phyloP scores from a whole-genome alignment of 2,329 filamentous ascomycete genomes.

The Aureobasidium sp. region DNA sequence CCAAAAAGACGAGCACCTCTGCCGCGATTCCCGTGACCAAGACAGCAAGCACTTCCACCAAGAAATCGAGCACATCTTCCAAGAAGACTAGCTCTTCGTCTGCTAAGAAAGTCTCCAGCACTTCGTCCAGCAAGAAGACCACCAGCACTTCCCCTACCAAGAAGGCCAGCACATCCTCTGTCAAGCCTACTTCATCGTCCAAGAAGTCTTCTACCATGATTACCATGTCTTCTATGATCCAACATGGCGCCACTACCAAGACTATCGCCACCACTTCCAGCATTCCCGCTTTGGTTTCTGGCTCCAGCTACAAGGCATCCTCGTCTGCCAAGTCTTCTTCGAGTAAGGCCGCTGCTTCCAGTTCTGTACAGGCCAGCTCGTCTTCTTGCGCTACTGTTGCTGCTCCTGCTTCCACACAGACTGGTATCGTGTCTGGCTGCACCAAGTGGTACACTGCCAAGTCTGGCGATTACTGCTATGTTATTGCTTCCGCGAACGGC shows the following conservation, averaged over 20 bases:
- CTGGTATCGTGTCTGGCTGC: constrained; percentile 19
- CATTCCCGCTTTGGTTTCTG: not conserved
- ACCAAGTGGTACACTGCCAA: constrained; percentile 19
- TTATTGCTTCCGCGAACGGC: constrained; percentile 15
- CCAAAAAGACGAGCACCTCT: constrained; percentile 5
- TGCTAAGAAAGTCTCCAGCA: not conserved
- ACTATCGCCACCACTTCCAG: not conserved
- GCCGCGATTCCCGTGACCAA: not conserved
- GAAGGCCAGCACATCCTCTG: not conserved
- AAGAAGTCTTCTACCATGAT: not conserved
- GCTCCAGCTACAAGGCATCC: not conserved
- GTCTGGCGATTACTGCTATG: constrained; percentile 19
- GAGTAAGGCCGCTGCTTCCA: not conserved
- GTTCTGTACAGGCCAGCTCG: constrained; percentile 1
- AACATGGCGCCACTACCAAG: not conserved
- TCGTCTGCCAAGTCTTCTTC: not conserved
- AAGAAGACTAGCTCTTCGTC: constrained; percentile 1
- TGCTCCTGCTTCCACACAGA: constrained; percentile 18
- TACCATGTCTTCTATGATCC: not conserved
- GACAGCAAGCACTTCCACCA: not conserved
- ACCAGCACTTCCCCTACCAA: not conserved
- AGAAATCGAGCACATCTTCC: constrained; percentile 7
- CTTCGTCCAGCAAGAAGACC: not conserved
- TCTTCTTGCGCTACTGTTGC: constrained; percentile 11
- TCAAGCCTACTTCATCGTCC: not conserved